Conservation (phyloP, 140 eudicot species). For the Senecio squalidus region DNA sequence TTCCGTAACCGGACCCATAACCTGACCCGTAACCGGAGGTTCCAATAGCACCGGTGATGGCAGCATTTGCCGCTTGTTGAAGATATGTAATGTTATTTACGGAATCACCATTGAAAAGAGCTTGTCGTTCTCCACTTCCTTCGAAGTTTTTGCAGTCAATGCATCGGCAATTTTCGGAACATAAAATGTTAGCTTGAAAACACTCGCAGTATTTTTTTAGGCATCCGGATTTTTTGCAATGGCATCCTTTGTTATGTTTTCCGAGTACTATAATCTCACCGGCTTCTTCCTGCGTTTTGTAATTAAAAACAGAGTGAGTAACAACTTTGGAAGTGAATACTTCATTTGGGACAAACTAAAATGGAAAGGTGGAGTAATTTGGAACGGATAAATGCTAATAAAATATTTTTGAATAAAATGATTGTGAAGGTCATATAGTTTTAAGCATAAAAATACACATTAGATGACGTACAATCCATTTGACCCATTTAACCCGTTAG, state of each 20-base stretch:
- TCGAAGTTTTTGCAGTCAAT: constrained; percentile 96
- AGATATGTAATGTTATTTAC: constrained; percentile 49
- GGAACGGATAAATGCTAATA: too few species aligned
- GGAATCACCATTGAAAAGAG: constrained; percentile 81
- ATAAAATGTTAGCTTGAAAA: constrained; percentile 91
- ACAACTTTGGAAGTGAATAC: too few species aligned
- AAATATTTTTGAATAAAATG: not conserved
- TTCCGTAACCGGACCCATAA: constrained; percentile 87
- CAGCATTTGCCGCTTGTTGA: constrained; percentile 97
- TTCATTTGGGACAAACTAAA: too few species aligned
- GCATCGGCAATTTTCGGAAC: constrained; percentile 94
- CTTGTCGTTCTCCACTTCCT: constrained; percentile 96
- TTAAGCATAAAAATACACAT: not conserved
- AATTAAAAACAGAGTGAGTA: too few species aligned
- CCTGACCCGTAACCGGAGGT: constrained; percentile 83
- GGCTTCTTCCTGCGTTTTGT: constrained; percentile 78
- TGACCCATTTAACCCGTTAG: not conserved
- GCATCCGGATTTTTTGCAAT: constrained; percentile 98
- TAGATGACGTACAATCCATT: not conserved
- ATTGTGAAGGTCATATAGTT: not conserved
- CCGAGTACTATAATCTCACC: constrained; percentile 60
- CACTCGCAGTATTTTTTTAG: constrained; percentile 97
- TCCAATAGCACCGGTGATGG: constrained; percentile 95
- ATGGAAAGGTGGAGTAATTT: not conserved
- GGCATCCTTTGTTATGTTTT: constrained; percentile 96